Percentiles rank a stretch among this genome's conserved stretches.
These are phyloP conservation scores for Xerocomellus intermedius DNA, from an alignment of 768 basidiomycete genomes.

Conservation along the genomic window DNA sequence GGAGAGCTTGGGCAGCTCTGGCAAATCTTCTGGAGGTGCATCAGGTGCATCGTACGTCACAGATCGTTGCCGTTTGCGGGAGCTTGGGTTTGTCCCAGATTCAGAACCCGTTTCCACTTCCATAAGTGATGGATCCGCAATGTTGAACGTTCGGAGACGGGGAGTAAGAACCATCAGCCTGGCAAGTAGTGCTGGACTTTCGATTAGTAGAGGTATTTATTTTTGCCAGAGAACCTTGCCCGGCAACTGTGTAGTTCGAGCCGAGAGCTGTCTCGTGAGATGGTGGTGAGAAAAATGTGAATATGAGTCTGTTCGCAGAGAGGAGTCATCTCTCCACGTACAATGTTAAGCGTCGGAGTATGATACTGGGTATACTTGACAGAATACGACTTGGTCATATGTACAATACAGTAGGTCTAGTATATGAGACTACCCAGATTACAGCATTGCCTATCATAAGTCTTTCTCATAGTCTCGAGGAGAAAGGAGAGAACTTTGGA, in stretches of 20 bases:
- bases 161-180: constrained; percentile 35
- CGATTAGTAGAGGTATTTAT: constrained; percentile 16
- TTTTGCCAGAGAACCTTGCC: constrained; percentile 18
- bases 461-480: neutral
- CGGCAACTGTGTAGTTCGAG: constrained; percentile 14
- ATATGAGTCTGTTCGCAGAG: constrained; percentile 9
- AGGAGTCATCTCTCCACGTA: constrained; percentile 31
- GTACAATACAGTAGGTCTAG: constrained; percentile 11
- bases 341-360: constrained; percentile 15
- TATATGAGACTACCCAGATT: constrained; percentile 7
- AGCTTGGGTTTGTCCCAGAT: constrained; percentile 22
- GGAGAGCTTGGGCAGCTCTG: constrained; percentile 48
- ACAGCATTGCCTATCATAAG: constrained; percentile 14
- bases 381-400: neutral
- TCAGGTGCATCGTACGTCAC: constrained; percentile 29
- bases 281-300: constrained; percentile 24
- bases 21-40: constrained; percentile 32
- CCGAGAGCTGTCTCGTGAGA: constrained; percentile 13
- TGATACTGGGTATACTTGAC: neutral
- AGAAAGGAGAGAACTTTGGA: too few species aligned
- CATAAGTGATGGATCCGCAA: constrained; percentile 33
- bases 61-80: constrained; percentile 41
- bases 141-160: constrained; percentile 36
- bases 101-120: constrained; percentile 30
- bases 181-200: constrained; percentile 12